phyloP scores from a whole-genome alignment of 2,329 filamentous ascomycete species.

The Stachybotrys elegans region DNA sequence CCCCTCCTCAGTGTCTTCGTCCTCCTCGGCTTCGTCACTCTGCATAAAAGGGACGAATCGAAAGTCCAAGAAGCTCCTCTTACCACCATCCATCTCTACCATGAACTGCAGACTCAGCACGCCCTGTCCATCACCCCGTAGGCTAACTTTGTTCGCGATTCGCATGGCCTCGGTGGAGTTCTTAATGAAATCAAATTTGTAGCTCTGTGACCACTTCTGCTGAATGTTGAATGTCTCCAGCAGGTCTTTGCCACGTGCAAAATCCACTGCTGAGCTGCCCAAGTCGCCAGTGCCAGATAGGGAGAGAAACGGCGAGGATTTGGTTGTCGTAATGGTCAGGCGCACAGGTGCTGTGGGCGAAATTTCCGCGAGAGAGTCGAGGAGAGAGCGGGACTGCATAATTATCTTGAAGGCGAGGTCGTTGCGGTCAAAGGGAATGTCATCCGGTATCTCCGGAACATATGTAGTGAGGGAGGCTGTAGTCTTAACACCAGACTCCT shows the following conservation, averaged over 20 bases:
- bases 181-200: constrained; percentile 83
- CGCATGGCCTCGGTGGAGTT: constrained; percentile 90
- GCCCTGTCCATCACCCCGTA: constrained; percentile 81
- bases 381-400: constrained; percentile 72
- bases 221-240: constrained; percentile 70
- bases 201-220: constrained; percentile 61
- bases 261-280: constrained; percentile 61
- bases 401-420: constrained; percentile 87
- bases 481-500: constrained; percentile 81
- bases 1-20: constrained; percentile 6
- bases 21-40: constrained; percentile 21
- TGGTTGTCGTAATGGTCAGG: constrained; percentile 63
- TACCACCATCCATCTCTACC: constrained; percentile 74
- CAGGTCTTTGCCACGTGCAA: constrained; percentile 58
- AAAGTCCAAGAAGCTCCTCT: constrained; percentile 75
- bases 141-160: constrained; percentile 84
- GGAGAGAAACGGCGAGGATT: constrained; percentile 64
- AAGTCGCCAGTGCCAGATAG: constrained; percentile 59
- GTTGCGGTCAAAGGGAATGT: constrained; percentile 84
- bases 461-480: constrained; percentile 90
- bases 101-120: constrained; percentile 95
- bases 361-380: constrained; percentile 67
- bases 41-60: constrained; percentile 69
- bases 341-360: constrained; percentile 66
- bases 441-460: constrained; percentile 65